Percentiles rank a stretch among this genome's conserved stretches.
phyloP scores from a whole-genome alignment of 768 basidiomycete species.

The Porphyrellus cyaneotinctus region DNA sequence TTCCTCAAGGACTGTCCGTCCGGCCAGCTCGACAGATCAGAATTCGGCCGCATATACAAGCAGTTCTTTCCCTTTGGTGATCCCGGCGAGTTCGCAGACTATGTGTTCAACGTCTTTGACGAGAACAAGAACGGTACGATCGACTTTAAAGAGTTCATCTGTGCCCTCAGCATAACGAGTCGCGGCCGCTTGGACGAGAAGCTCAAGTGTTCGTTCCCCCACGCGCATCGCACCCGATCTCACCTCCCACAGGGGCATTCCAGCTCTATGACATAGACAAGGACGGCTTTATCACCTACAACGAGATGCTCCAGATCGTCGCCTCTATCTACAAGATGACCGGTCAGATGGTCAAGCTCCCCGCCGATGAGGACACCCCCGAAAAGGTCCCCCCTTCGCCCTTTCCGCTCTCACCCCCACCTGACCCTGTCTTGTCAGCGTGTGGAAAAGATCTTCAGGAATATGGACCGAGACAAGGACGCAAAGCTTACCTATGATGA shows the following conservation, averaged over 20 bases:
- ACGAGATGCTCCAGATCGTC: constrained; percentile 99
- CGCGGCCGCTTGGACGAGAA: constrained; percentile 95
- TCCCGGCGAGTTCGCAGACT: constrained; percentile 93
- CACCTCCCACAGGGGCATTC: constrained; percentile 80
- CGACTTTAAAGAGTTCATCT: constrained; percentile 99
- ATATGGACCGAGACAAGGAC: constrained; percentile 96
- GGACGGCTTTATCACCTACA: constrained; percentile 96
- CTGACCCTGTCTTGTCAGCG: constrained; percentile 50
- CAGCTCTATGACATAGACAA: constrained; percentile 99
- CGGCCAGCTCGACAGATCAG: constrained; percentile 91
- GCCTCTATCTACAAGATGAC: constrained; percentile 99
- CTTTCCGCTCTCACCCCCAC: background rate
- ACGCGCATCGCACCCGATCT: constrained; percentile 12
- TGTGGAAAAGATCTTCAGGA: constrained; percentile 96
- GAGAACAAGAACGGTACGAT: constrained; percentile 94
- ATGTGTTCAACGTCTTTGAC: constrained; percentile 98
- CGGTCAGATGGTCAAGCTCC: constrained; percentile 97
- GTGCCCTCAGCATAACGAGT: constrained; percentile 92
- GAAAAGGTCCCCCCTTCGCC: constrained; percentile 68
- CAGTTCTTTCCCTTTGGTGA: constrained; percentile 99
- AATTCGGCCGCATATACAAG: constrained; percentile 97
- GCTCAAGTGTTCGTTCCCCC: constrained; percentile 75
- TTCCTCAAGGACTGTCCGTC: constrained; percentile 99
- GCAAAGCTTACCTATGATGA: constrained; percentile 92
- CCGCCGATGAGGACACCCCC: constrained; percentile 98